Percentiles rank a stretch among this genome's conserved stretches.
These are phyloP conservation scores for Talaromyces sp. DNA, from an alignment of 2,329 filamentous ascomycete genomes.

Conservation along the genomic window DNA sequence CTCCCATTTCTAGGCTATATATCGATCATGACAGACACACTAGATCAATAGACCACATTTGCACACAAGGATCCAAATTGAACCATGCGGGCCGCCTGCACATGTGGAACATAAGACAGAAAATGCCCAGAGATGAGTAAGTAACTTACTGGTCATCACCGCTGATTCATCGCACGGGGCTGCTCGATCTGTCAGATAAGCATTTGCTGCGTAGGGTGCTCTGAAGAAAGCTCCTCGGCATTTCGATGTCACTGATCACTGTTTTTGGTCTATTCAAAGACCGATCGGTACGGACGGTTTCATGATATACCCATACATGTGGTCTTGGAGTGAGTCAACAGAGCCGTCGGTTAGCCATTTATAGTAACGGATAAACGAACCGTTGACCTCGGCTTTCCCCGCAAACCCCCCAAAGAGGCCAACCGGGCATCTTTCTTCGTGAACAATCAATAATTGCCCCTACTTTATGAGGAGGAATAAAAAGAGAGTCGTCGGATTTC, in stretches of 20 bases:
- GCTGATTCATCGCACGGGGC: not conserved
- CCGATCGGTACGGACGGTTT: not conserved
- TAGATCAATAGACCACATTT: not conserved
- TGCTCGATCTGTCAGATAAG: not conserved
- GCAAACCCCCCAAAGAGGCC: slow-evolving; percentile 6
- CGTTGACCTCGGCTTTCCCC: slow-evolving; percentile 17
- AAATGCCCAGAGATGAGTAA: not conserved
- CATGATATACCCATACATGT: too few relatives aligned
- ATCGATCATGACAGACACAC: not conserved
- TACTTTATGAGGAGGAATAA: not conserved
- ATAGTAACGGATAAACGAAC: not conserved
- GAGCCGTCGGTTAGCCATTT: not conserved
- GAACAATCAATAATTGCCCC: not conserved
- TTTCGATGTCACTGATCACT: not conserved
- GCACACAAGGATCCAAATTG: not conserved
- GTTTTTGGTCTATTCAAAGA: too few relatives aligned
- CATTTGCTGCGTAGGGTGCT: not conserved
- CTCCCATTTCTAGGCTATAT: not conserved
- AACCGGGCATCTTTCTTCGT: not conserved
- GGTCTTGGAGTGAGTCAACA: too few relatives aligned
- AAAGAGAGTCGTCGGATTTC: not conserved
- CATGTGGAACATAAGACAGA: not conserved
- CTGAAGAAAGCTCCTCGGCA: not conserved
- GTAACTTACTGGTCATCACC: not conserved
- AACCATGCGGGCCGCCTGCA: not conserved